Base-by-base conservation (phyloP, 805 yeast genomes). In the Priceomyces carsonii region DNA sequence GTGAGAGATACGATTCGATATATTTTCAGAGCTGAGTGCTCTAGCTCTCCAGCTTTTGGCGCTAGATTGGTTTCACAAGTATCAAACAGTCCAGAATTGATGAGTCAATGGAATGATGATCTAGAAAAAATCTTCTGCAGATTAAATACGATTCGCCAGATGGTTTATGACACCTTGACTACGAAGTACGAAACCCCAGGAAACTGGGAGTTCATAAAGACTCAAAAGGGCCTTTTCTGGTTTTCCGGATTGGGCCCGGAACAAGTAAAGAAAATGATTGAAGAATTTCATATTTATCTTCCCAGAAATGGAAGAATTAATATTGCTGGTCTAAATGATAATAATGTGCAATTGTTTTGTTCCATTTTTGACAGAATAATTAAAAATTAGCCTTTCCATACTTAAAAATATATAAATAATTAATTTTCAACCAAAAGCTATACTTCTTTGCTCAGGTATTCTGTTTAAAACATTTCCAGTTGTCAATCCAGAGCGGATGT, bases 401-500 rank as follows among this genome's bases (percentile, higher is more conserved):
- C n/a, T n/a, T n/a, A n/a, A n/a, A n/a, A n/a, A n/a, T n/a, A n/a
- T n/a, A n/a, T n/a, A n/a, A n/a, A n/a, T n/a, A n/a, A n/a, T n/a
- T n/a, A n/a, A n/a, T n/a, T n/a, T n/a, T n/a, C n/a, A n/a, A n/a
- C n/a, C n/a, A 26, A n/a, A 26, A 5, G 8, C 7, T 26, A 45
- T 62, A 8, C 53, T 45, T 36, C 59, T 50, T 48, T 76, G 71
- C 52, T 89, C 96, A 3, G 95, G 90, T 12, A 88, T 91, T 24
- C 83, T 57, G 0, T 82, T 62, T 35, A 70, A 51, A 9, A 87
- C 85, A 55, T 75, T 78, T 5, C 91, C 93, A 0, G 76, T 69
- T 6, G 60, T 56, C 19, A 84, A 46, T 25, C 65, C 80, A 16
- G 67, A 59, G 29, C 63, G 60, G 8, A 84, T 75, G 57, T 88